phyloP scores from a whole-genome alignment of 176 grass and related monocot genomes.

The Triticum turgidum region DNA sequence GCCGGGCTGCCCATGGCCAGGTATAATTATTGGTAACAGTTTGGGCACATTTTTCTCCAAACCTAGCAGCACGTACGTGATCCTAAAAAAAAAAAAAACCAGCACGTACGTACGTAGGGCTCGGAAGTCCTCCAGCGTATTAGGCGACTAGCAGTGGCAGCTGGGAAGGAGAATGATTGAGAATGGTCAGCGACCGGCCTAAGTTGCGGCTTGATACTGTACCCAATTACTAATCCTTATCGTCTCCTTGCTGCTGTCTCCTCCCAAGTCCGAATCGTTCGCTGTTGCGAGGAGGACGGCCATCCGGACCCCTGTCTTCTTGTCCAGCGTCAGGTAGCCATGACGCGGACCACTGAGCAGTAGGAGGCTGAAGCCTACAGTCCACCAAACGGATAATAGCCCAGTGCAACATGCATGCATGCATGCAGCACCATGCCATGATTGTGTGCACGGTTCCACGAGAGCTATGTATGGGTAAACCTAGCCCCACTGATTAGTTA shows the following conservation, averaged over 20 bases:
- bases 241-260: conserved; percentile 6
- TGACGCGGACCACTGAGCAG: neutral
- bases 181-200: too few relatives aligned
- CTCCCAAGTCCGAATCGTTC: neutral
- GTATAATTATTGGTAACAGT: too few relatives aligned
- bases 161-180: too few relatives aligned
- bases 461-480: neutral
- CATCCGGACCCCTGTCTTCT: neutral
- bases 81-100: too few relatives aligned
- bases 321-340: neutral
- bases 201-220: neutral
- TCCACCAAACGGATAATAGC: conserved; percentile 9
- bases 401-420: neutral
- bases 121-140: too few relatives aligned
- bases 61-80: too few relatives aligned
- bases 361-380: neutral
- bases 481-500: neutral
- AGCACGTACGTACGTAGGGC: too few relatives aligned
- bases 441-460: neutral
- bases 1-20: too few relatives aligned
- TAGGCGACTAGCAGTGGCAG: too few relatives aligned
- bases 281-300: neutral
- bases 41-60: too few relatives aligned
- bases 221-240: neutral
- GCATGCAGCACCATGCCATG: conserved; percentile 18